These are phyloP conservation scores for Coelastrella sp. DNA, from an alignment of 139 green algal genomes.

Conservation along the genomic window DNA sequence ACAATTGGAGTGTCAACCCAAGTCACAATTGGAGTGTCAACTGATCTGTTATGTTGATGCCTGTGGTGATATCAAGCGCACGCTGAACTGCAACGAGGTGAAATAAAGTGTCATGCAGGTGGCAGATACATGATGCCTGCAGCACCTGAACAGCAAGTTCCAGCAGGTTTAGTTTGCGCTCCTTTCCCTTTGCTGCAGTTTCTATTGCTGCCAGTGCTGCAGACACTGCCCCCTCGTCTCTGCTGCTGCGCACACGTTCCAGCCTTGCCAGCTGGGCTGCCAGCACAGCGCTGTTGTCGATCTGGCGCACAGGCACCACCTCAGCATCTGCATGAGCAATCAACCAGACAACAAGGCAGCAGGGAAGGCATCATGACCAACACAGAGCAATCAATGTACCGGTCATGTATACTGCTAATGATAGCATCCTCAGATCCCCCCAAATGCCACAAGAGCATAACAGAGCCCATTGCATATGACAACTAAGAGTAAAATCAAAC, in stretches of 20 bases:
- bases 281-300: constrained; percentile 71
- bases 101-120: neutral
- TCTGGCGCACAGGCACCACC: constrained; percentile 59
- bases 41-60: no score
- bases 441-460: no score
- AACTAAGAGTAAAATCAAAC: no score
- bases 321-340: constrained; percentile 9
- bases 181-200: constrained; percentile 36
- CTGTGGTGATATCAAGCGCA: neutral
- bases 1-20: no score
- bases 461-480: no score
- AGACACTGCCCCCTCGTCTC: constrained; percentile 48
- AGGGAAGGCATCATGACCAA: neutral
- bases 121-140: no score
- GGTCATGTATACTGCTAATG: no score
- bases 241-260: neutral
- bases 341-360: no score
- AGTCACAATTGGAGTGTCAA: no score
- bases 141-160: constrained; percentile 63
- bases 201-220: constrained; percentile 50
- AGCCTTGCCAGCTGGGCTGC: constrained; percentile 54
- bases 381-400: no score
- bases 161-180: constrained; percentile 67
- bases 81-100: neutral
- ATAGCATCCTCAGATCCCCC: no score